A percentile compares a stretch with the other conserved stretches of the same genome.
Conservation (phyloP, 176 grass and related monocot species). For the Oryza nivara region DNA sequence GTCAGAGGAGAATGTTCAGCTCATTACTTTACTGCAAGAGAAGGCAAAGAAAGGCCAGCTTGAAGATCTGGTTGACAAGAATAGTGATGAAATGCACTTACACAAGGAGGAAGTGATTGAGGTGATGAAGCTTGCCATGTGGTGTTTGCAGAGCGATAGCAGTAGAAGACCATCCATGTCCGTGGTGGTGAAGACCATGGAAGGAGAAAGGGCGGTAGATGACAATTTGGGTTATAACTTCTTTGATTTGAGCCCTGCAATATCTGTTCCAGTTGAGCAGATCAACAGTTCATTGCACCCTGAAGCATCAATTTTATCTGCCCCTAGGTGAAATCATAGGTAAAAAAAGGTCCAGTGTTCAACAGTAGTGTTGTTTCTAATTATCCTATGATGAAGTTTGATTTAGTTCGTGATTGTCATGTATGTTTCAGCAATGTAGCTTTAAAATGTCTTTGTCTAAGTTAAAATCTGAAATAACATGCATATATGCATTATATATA, state of each 20-base stretch:
- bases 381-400: no score
- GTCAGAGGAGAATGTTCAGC: slow-evolving; percentile 42
- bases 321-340: no score
- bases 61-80: slow-evolving; percentile 41
- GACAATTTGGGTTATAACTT: slow-evolving; percentile 36
- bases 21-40: slow-evolving; percentile 52
- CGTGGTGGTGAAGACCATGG: slow-evolving; percentile 54
- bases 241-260: slow-evolving; percentile 11
- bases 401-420: no score
- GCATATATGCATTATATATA: no score
- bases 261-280: background rate
- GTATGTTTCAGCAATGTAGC: no score
- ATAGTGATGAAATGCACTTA: slow-evolving; percentile 17
- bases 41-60: slow-evolving; percentile 36
- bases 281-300: no score
- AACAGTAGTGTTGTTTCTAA: no score
- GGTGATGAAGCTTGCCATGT: slow-evolving; percentile 59
- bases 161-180: slow-evolving; percentile 66
- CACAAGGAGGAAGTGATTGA: slow-evolving; percentile 45
- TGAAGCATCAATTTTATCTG: no score
- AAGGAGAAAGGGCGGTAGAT: slow-evolving; percentile 50
- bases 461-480: no score
- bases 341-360: no score
- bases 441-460: no score
- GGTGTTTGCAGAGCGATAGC: slow-evolving; percentile 65